phyloP scores from a whole-genome alignment of 2,329 filamentous ascomycete species.

The Aspergillus thermomutatus region DNA sequence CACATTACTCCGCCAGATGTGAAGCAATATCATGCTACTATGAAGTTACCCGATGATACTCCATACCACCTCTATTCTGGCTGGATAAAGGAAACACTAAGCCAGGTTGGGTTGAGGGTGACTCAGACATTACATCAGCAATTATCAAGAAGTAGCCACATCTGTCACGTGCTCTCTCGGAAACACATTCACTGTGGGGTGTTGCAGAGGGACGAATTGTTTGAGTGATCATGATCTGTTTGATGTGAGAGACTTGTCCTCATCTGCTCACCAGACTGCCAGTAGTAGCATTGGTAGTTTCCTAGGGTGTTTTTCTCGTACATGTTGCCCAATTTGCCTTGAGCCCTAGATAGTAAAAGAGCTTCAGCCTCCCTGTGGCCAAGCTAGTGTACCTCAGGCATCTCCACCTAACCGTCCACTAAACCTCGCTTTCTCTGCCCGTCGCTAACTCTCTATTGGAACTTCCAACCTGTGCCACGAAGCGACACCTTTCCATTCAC shows the following conservation, averaged over 20 bases:
- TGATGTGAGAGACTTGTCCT: neutral
- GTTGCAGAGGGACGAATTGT: neutral
- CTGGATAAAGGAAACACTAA: too few species aligned
- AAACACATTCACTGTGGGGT: neutral
- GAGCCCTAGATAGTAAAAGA: neutral
- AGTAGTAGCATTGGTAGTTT: neutral
- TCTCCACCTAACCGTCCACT: constrained; percentile 22
- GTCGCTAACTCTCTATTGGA: constrained; percentile 21
- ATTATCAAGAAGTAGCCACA: neutral
- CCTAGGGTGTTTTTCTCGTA: neutral
- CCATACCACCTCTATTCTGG: too few species aligned
- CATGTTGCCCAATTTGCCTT: neutral
- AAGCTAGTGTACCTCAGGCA: constrained; percentile 9
- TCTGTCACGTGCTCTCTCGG: neutral
- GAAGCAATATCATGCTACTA: too few species aligned
- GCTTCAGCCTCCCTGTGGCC: constrained; percentile 5
- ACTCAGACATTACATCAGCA: neutral
- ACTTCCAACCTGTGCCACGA: constrained; percentile 27
- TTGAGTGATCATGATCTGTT: neutral
- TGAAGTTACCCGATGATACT: too few species aligned
- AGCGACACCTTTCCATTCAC: constrained; percentile 22
- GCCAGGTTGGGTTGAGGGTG: neutral
- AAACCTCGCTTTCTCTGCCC: constrained; percentile 25
- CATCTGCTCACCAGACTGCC: neutral
- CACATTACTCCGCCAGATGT: too few species aligned